Percentiles rank a stretch among this genome's conserved stretches.
Evolutionary conservation across 345 rosid species (phyloP).

Genomic region (Acer negundo): DNA sequence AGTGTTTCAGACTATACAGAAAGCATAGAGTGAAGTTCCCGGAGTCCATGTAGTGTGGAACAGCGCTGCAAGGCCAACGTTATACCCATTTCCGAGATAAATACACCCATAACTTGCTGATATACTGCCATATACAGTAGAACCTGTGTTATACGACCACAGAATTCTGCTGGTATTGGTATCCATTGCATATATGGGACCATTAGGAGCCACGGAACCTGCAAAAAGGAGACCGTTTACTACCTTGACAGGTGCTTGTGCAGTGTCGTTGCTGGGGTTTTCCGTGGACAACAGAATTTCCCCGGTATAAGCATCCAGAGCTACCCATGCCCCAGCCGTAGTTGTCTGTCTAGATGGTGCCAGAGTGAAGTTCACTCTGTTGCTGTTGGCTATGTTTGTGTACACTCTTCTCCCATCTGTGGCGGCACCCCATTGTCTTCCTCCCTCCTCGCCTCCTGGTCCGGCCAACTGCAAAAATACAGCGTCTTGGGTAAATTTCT

Average conservation of each 20-base stretch:
- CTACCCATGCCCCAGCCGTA: slow-evolving; percentile 50
- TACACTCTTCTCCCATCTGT: slow-evolving; percentile 39
- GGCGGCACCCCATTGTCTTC: slow-evolving; percentile 43
- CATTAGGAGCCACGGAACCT: slow-evolving; percentile 42
- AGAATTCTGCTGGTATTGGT: slow-evolving; percentile 33
- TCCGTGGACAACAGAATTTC: slow-evolving; percentile 38
- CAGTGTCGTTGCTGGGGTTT: slow-evolving; percentile 45
- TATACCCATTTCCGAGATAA: slow-evolving; percentile 43
- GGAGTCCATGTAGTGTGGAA: slow-evolving; percentile 49
- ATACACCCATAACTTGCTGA: slow-evolving; percentile 47
- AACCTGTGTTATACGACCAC: slow-evolving; percentile 45
- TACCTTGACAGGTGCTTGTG: slow-evolving; percentile 39
- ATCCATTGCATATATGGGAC: slow-evolving; percentile 47
- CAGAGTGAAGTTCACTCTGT: slow-evolving; percentile 35
- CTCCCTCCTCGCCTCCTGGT: slow-evolving; percentile 42
- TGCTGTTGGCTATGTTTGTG: slow-evolving; percentile 44
- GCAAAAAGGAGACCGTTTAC: slow-evolving; percentile 42
- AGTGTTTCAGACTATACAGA: slow-evolving; percentile 23
- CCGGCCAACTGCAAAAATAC: slow-evolving; percentile 34
- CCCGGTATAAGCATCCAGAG: slow-evolving; percentile 42
- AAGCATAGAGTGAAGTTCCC: slow-evolving; percentile 43
- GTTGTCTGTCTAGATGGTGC: slow-evolving; percentile 40
- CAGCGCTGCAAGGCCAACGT: slow-evolving; percentile 20
- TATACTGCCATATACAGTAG: slow-evolving; percentile 43
- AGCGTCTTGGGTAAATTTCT: background rate